Percentiles rank a stretch among this genome's conserved stretches.
Evolutionary conservation across 768 basidiomycete species (phyloP).

Genomic region (Suillus americanus): DNA sequence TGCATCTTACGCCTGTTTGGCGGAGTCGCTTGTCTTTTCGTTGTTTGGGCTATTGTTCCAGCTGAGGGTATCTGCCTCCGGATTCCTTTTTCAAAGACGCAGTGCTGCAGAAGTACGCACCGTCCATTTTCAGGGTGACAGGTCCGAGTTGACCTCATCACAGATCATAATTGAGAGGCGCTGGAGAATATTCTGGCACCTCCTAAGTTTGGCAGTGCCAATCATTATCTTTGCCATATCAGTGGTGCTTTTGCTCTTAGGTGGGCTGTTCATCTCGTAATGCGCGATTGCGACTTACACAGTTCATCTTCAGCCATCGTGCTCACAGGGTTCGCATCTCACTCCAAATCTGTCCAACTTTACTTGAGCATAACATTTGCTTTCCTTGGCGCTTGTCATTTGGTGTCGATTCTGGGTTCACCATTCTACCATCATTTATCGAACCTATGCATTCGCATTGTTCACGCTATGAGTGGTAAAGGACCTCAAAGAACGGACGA

Average conservation of each 20-base stretch:
- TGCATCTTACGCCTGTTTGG: not conserved
- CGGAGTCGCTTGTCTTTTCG: not conserved
- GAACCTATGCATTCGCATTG: not conserved
- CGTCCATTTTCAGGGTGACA: not conserved
- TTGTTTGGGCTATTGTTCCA: not conserved
- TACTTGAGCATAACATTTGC: not conserved
- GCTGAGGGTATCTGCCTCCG: not conserved
- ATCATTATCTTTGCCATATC: not conserved
- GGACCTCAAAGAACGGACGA: too few species aligned
- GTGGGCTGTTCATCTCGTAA: not conserved
- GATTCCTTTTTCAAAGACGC: not conserved
- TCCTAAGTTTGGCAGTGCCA: not conserved
- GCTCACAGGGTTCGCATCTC: not conserved
- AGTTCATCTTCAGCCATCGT: not conserved
- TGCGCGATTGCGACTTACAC: not conserved
- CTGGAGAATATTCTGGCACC: not conserved
- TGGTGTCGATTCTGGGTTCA: not conserved
- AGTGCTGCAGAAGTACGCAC: not conserved
- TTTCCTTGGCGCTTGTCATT: not conserved
- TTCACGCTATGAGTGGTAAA: too few species aligned
- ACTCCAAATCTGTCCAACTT: not conserved
- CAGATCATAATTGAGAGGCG: not conserved
- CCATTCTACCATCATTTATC: not conserved
- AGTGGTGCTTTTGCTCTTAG: not conserved
- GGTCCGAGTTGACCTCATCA: not conserved